phyloP scores from a whole-genome alignment of 331 rosid species.

The Ulmus americana region DNA sequence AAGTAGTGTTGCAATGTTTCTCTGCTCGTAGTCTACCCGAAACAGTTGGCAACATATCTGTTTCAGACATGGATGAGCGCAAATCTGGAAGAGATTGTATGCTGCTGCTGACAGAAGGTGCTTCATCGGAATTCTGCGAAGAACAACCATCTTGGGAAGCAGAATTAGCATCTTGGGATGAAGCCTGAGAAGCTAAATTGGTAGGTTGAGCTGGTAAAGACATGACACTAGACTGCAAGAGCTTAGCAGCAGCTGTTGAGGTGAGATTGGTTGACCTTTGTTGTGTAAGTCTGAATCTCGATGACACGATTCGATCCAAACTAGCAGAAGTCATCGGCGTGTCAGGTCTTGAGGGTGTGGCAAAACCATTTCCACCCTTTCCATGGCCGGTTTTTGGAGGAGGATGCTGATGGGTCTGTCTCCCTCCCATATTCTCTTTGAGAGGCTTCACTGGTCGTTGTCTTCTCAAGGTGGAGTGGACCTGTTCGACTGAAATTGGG shows the following conservation, averaged over 20 bases:
- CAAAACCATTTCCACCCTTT: slow-evolving; percentile 27
- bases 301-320: slow-evolving; percentile 18
- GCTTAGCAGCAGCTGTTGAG: slow-evolving; percentile 53
- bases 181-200: slow-evolving; percentile 17
- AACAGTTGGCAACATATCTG: slow-evolving; percentile 43
- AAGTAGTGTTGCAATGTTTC: slow-evolving; percentile 28
- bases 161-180: slow-evolving; percentile 17
- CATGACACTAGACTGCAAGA: slow-evolving; percentile 52
- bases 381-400: slow-evolving; percentile 39
- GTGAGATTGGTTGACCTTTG: slow-evolving; percentile 27
- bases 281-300: slow-evolving; percentile 39
- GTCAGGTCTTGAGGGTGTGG: slow-evolving; percentile 55
- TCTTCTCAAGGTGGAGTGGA: slow-evolving; percentile 25
- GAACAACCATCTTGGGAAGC: slow-evolving; percentile 18
- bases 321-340: slow-evolving; percentile 42
- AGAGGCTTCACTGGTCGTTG: slow-evolving; percentile 43
- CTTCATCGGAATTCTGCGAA: slow-evolving; percentile 19
- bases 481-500: slow-evolving; percentile 27
- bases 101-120: slow-evolving; percentile 32
- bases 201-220: slow-evolving; percentile 29
- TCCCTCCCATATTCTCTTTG: slow-evolving; percentile 48
- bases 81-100: slow-evolving; percentile 54
- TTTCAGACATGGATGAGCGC: slow-evolving; percentile 43
- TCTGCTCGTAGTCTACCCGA: slow-evolving; percentile 38
- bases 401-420: slow-evolving; percentile 26